A percentile compares a stretch with the other conserved stretches of the same genome.
Evolutionary conservation across 768 basidiomycete genomes (phyloP).

Genomic region (Agaricus subrufescens): DNA sequence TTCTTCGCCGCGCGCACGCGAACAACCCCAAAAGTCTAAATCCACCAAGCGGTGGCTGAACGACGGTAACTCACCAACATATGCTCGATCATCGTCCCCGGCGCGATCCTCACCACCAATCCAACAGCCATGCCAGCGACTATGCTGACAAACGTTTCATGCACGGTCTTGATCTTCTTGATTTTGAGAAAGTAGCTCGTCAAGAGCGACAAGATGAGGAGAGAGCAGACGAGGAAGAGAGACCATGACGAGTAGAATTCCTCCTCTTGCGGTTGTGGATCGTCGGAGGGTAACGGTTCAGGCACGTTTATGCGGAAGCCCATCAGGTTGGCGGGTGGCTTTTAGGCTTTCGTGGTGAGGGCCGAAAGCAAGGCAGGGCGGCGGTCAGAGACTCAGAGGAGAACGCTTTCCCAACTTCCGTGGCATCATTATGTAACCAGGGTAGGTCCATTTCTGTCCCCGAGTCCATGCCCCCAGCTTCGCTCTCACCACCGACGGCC

Average conservation of each 20-base stretch:
- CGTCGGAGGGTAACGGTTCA: constrained; percentile 19
- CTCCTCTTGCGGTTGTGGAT: constrained; percentile 64
- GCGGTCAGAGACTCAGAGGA: neutral
- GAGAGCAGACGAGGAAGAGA: constrained; percentile 86
- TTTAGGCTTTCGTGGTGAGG: neutral
- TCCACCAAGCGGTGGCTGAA: too few species aligned
- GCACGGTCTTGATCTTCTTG: constrained; percentile 89
- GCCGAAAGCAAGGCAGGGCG: too few species aligned
- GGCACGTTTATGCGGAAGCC: constrained; percentile 1
- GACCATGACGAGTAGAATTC: constrained; percentile 93
- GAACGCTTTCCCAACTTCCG: neutral
- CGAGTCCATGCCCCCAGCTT: too few species aligned
- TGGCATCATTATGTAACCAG: neutral
- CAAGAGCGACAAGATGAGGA: constrained; percentile 91
- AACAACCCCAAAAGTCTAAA: too few species aligned
- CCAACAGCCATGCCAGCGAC: constrained; percentile 97
- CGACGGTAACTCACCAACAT: neutral
- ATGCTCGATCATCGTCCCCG: constrained; percentile 83
- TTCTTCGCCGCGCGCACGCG: neutral
- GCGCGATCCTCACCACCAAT: constrained; percentile 81
- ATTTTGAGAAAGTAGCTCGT: constrained; percentile 98
- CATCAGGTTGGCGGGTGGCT: neutral
- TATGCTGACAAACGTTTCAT: constrained; percentile 95
- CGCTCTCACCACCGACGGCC: too few species aligned
- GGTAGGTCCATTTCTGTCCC: neutral